Evolutionary conservation across 495 filamentous ascomycete genomes (phyloP), one percentile per base, ranked within the genome.

Genomic region (Zalerion maritima): DNA sequence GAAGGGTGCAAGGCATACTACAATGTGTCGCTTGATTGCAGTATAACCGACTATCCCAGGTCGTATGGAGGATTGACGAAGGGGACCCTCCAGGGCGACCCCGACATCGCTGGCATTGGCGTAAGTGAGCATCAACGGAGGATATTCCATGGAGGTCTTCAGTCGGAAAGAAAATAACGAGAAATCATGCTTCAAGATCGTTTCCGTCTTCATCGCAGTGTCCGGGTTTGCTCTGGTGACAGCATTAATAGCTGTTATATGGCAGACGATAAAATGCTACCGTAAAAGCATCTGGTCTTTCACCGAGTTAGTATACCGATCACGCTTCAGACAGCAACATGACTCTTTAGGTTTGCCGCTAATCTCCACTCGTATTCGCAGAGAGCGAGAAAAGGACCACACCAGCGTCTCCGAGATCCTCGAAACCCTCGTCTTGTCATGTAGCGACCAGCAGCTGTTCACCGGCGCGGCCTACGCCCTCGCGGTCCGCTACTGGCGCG

Each of bases 361-460:
- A 23, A 7, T 7, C 7, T 7, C 21, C 7, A 23, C n/a, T 23
- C 21, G n/a, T 23, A n/a, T 7, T 23, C 21, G n/a, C 7, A 23
- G 21, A n/a, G 21, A n/a, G 21, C 21, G 12, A 19, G 20, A 1
- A 19, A 24, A 24, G 18, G 29, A 22, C 17, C 31, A 32, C 29
- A 15, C 40, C 15, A 50, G 46, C 33, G 22, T 52, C 18, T 39
- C 45, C 2, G 45, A 41, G 12, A 36, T 55, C 21, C 31, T 47
- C 13, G 52, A 58, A 36, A 38, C 38, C 8, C 38, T 58, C 13
- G 36, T 58, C 25, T 28, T 56, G 20, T 36, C 40, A 16, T 57
- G 51, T 27, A 53, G 48, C 16, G 54, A 58, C 34, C 53, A 56
- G 30, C 50, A 58, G 29, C 28, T 58, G 17, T 51, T 58, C 36